Percentiles rank a stretch among this genome's conserved stretches.
Evolutionary conservation across 805 yeast genomes (phyloP).

Genomic region (Zygosaccharomyces bisporus): DNA sequence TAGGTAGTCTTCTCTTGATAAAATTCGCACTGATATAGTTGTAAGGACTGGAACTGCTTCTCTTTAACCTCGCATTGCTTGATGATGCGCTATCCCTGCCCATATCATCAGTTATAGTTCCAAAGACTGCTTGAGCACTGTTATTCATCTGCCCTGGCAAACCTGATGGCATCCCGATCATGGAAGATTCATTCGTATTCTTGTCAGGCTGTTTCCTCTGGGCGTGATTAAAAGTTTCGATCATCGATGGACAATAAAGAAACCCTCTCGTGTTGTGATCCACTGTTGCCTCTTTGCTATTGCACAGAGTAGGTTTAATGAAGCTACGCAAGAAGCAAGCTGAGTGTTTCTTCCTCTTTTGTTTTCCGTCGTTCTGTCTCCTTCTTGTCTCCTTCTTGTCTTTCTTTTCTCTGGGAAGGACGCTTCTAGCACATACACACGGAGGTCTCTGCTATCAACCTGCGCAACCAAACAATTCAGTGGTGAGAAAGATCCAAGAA

Average conservation of each 20-base stretch:
- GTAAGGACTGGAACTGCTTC: constrained; percentile 26
- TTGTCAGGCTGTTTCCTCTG: constrained; percentile 10
- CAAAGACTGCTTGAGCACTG: constrained; percentile 4
- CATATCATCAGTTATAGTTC: neutral
- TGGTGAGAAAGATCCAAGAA: neutral
- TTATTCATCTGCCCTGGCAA: neutral
- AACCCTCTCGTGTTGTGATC: neutral
- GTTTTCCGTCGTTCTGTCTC: neutral
- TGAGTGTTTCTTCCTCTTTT: neutral
- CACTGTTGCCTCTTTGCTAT: neutral
- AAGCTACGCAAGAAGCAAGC: neutral
- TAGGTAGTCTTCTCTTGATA: constrained; percentile 27
- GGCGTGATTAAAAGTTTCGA: constrained; percentile 15
- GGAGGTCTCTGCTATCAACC: neutral
- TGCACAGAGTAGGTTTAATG: neutral
- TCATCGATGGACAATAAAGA: constrained; percentile 6
- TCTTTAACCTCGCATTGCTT: constrained; percentile 21
- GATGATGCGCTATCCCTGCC: constrained; percentile 3
- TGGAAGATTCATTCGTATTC: constrained; percentile 5
- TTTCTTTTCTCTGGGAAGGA: neutral
- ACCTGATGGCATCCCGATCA: constrained; percentile 2
- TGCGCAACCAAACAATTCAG: neutral
- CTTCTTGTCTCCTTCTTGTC: neutral
- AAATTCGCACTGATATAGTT: constrained; percentile 14
- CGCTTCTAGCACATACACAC: neutral